Percentiles rank a stretch among this genome's conserved stretches.
These are phyloP conservation scores for Linaria vulgaris DNA, from an alignment of 257 asterid species.

Conservation along the genomic window DNA sequence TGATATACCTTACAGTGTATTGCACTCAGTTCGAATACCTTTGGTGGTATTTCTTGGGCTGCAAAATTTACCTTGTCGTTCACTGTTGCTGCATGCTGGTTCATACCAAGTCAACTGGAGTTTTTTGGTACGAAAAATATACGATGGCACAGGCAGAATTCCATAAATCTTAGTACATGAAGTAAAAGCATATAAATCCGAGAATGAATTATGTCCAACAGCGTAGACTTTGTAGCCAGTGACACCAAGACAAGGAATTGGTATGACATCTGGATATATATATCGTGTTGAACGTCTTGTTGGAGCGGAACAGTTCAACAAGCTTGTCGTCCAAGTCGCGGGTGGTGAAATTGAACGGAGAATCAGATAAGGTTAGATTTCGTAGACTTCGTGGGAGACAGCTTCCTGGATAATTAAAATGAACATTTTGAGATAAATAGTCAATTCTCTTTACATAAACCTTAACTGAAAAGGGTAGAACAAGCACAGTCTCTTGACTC, in stretches of 20 bases:
- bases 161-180: slow-evolving; percentile 41
- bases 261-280: no score
- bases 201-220: background rate
- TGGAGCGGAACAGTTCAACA: slow-evolving; percentile 37
- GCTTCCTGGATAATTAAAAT: slow-evolving; percentile 1
- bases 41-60: background rate
- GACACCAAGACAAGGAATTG: slow-evolving; percentile 38
- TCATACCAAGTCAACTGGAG: background rate
- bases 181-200: background rate
- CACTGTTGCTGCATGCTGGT: background rate
- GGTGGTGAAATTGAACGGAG: slow-evolving; percentile 14
- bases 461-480: background rate
- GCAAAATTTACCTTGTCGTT: background rate
- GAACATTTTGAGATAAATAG: slow-evolving; percentile 11
- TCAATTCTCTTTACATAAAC: background rate
- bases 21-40: slow-evolving; percentile 2
- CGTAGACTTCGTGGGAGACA: slow-evolving; percentile 18
- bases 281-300: background rate
- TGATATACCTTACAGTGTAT: background rate
- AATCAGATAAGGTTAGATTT: slow-evolving; percentile 18
- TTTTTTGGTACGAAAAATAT: background rate
- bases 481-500: background rate
- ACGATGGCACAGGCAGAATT: slow-evolving; percentile 26
- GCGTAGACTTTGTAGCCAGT: slow-evolving; percentile 24
- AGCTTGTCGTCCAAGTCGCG: background rate